These are phyloP conservation scores for Hypsizygus ulmarius DNA, from an alignment of 1,284 basidiomycete genomes.

Conservation along the genomic window DNA sequence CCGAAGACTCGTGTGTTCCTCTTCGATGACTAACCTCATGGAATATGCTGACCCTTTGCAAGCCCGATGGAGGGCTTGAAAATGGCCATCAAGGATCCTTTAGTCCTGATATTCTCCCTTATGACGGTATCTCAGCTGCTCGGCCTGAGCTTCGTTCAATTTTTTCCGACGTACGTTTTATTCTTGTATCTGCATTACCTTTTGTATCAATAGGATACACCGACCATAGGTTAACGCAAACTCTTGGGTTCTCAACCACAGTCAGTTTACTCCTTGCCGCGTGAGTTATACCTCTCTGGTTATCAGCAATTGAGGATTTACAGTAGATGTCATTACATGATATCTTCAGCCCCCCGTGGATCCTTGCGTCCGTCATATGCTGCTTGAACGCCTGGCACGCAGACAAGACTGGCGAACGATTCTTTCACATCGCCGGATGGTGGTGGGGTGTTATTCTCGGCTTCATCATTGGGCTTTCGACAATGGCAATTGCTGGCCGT, in stretches of 20 bases:
- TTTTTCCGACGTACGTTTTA: conserved; percentile 64
- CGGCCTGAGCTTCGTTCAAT: conserved; percentile 70
- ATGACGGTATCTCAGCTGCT: conserved; percentile 52
- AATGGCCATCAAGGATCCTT: conserved; percentile 60
- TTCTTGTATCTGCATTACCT: background rate
- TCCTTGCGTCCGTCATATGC: conserved; percentile 53
- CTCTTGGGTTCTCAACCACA: conserved; percentile 62
- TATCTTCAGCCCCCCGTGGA: conserved; percentile 59
- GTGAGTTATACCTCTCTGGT: conserved; percentile 37
- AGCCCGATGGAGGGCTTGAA: conserved; percentile 54
- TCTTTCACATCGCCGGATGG: conserved; percentile 60
- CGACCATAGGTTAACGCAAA: conserved; percentile 51
- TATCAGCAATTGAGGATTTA: no score
- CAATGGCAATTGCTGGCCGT: conserved; percentile 51
- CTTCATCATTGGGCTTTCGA: conserved; percentile 59
- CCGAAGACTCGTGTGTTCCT: conserved; percentile 48
- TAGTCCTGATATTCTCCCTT: conserved; percentile 58
- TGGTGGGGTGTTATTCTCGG: conserved; percentile 64
- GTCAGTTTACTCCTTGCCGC: conserved; percentile 59
- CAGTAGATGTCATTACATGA: background rate
- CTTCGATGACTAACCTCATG: background rate
- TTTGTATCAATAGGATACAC: background rate
- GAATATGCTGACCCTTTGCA: background rate
- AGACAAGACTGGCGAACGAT: conserved; percentile 62
- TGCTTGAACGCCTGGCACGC: conserved; percentile 66